Conservation (phyloP, 2,329 filamentous ascomycete genomes). For the Claviceps sp. region DNA sequence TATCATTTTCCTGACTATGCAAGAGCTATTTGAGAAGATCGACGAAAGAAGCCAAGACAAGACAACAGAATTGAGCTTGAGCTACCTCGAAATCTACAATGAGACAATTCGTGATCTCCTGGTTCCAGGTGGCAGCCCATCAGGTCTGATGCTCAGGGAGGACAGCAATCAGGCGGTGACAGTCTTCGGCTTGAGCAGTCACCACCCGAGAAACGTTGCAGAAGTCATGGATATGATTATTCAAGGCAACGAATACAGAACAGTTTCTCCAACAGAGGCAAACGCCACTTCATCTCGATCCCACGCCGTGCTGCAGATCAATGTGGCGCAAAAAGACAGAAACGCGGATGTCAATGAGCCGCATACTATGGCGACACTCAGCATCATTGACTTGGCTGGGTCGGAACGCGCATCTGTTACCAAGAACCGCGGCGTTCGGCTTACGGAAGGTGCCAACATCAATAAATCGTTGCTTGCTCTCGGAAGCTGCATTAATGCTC, state of each 20-base stretch:
- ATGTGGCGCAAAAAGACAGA: slow-evolving; percentile 84
- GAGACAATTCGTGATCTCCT: slow-evolving; percentile 94
- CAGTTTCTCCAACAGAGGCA: slow-evolving; percentile 91
- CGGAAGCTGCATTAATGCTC: slow-evolving; percentile 94
- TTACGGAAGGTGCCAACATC: slow-evolving; percentile 95
- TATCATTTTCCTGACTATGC: slow-evolving; percentile 98
- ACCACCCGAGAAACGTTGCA: slow-evolving; percentile 79
- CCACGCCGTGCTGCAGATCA: slow-evolving; percentile 94
- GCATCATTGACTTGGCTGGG: slow-evolving; percentile 93
- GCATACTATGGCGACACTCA: slow-evolving; percentile 94
- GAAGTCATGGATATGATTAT: slow-evolving; percentile 99
- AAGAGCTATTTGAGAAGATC: slow-evolving; percentile 95
- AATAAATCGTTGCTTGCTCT: slow-evolving; percentile 94
- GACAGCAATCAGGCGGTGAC: slow-evolving; percentile 89
- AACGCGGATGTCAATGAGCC: slow-evolving; percentile 89
- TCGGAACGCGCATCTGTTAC: slow-evolving; percentile 94
- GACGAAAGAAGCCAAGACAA: slow-evolving; percentile 77
- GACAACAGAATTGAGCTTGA: slow-evolving; percentile 77
- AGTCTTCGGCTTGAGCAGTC: slow-evolving; percentile 79
- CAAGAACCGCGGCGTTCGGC: slow-evolving; percentile 83
- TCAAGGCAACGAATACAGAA: slow-evolving; percentile 83
- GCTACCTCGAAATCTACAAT: slow-evolving; percentile 97
- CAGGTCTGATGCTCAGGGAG: slow-evolving; percentile 81
- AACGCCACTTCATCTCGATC: slow-evolving; percentile 96
- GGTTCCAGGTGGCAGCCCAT: slow-evolving; percentile 70